phyloP scores from a whole-genome alignment of 1,139 yeast genomes.

The Kluyveromyces sp. region DNA sequence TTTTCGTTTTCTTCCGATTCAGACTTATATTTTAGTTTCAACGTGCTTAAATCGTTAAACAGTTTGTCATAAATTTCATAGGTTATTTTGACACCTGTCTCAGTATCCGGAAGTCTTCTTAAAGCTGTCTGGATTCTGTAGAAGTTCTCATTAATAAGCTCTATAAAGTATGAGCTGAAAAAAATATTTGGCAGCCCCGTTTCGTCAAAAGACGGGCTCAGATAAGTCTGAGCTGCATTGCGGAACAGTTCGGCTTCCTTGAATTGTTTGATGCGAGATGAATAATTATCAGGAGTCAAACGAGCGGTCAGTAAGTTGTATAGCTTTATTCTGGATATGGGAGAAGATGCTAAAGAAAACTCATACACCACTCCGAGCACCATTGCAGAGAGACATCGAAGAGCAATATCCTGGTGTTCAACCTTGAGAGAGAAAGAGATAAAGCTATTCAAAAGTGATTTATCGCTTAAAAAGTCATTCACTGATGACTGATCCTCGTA shows the following conservation, averaged over 20 bases:
- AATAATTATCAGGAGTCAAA: conserved; percentile 75
- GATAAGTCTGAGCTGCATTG: conserved; percentile 43
- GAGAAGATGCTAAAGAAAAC: conserved; percentile 66
- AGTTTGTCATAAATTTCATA: conserved; percentile 61
- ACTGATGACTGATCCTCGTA: conserved; percentile 74
- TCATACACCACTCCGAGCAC: conserved; percentile 77
- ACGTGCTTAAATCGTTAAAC: background rate
- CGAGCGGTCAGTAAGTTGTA: conserved; percentile 51
- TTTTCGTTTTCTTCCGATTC: conserved; percentile 13
- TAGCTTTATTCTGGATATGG: conserved; percentile 59
- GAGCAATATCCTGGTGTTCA: conserved; percentile 50
- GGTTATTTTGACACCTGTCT: conserved; percentile 61
- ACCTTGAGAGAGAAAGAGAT: conserved; percentile 61
- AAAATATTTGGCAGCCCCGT: conserved; percentile 85
- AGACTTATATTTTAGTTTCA: conserved; percentile 8
- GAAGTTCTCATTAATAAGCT: conserved; percentile 62
- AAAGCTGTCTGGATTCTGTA: conserved; percentile 64
- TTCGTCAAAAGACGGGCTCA: conserved; percentile 52
- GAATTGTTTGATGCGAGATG: conserved; percentile 66
- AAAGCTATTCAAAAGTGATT: conserved; percentile 58
- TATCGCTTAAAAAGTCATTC: conserved; percentile 65
- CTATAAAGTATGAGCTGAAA: conserved; percentile 59
- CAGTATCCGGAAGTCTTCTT: conserved; percentile 64
- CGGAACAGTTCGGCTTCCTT: conserved; percentile 51
- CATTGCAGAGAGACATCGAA: conserved; percentile 70